Base-by-base conservation (phyloP, 768 basidiomycete genomes). In the Tricholomella constricta region DNA sequence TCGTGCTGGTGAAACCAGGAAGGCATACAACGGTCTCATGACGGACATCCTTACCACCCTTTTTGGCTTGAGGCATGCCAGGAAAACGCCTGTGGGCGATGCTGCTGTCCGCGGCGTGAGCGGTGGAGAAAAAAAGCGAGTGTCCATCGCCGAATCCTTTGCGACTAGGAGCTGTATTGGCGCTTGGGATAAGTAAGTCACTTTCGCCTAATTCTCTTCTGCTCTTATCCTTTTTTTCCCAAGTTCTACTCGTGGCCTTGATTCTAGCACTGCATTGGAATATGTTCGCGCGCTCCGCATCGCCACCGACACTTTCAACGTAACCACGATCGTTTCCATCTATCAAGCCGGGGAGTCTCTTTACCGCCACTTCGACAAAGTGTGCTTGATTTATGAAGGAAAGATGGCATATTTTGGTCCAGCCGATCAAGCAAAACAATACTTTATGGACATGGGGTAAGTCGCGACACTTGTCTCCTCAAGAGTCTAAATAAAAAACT, bases 331-430 rank as follows among this genome's bases (percentile, higher is more conserved):
- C 52, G 88, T 89, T n/a, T 86, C 89, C 1, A 81, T 94, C 32
- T 93, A 94, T 68, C 91, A 94, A 68, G 91, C 89, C 7, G 85
- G 86, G 51, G 89, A 92, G 64, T 75, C 75, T 2, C 64, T 87
- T 0, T 86, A 84, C 53, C 53, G 78, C 19, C 72, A 78, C 37
- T 94, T 92, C 63, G 88, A 91, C 77, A 90, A 91, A 65, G 87
- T 92, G 29, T 84, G 86, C 64, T 81, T 92, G 31, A 78, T 94
- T 62, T 81, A 86, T 68, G 86, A 86, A 52, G 88, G 89, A 3
- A 72, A 76, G 31, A 85, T 87, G 78, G 83, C 82, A 23, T 94
- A 86, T 72, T 92, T 81, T 51, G 91, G 91, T 2, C 81, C 81
- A 6, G 82, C 83, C 2, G 69, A 77, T 41, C 69, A 80, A 53